Percentiles rank a stretch among this genome's conserved stretches.
Evolutionary conservation across 768 basidiomycete genomes (phyloP).

Genomic region (Candolleomyces eurysporus): DNA sequence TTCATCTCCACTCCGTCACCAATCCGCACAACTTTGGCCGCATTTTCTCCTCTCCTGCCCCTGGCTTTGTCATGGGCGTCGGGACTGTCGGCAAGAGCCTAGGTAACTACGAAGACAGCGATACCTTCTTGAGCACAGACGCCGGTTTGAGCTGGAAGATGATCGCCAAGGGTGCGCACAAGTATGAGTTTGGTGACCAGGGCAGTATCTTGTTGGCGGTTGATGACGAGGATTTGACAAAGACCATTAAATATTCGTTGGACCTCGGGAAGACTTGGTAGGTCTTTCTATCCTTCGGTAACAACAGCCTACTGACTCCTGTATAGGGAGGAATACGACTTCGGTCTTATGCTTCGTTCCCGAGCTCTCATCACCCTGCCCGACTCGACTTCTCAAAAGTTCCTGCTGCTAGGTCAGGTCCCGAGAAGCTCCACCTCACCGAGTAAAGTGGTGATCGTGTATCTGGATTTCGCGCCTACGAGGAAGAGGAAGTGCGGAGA

Average conservation of each 20-base stretch:
- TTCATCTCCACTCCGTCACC: slow-evolving; percentile 93
- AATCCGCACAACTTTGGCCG: slow-evolving; percentile 91
- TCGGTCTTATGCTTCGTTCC: slow-evolving; percentile 71
- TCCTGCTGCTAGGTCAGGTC: slow-evolving; percentile 82
- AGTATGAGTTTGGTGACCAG: slow-evolving; percentile 95
- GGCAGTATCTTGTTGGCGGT: slow-evolving; percentile 79
- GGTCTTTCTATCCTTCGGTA: slow-evolving; percentile 2
- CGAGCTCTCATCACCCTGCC: slow-evolving; percentile 84
- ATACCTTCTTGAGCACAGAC: slow-evolving; percentile 91
- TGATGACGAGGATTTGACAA: slow-evolving; percentile 79
- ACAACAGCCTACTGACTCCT: background rate
- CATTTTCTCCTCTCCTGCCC: slow-evolving; percentile 92
- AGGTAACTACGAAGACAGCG: slow-evolving; percentile 76
- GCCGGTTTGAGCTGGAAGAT: slow-evolving; percentile 87
- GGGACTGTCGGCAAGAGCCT: slow-evolving; percentile 78
- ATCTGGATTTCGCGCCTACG: slow-evolving; percentile 79
- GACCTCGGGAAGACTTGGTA: slow-evolving; percentile 86
- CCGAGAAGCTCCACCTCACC: slow-evolving; percentile 53
- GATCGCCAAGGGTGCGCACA: slow-evolving; percentile 72
- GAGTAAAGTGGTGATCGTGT: slow-evolving; percentile 68
- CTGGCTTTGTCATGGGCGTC: slow-evolving; percentile 96
- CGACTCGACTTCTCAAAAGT: slow-evolving; percentile 96
- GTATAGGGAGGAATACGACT: slow-evolving; percentile 63
- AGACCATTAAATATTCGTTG: slow-evolving; percentile 71
- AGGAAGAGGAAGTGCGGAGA: slow-evolving; percentile 65